A percentile compares a stretch with the other conserved stretches of the same genome.
Conservation (phyloP, 768 basidiomycete genomes). For the Goffeauzyma gilvescens region DNA sequence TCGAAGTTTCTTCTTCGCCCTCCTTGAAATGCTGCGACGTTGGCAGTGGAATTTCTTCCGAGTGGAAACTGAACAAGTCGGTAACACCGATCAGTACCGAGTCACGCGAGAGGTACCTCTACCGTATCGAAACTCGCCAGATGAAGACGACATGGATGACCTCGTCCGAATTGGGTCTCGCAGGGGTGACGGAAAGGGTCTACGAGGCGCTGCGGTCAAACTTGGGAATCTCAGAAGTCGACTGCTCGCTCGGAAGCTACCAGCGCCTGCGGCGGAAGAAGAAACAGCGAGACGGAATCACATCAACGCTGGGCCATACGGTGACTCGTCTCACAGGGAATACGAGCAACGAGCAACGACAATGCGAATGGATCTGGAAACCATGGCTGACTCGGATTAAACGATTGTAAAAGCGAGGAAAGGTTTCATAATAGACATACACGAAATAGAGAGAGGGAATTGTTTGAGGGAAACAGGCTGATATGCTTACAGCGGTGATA, state of each 20-base stretch:
- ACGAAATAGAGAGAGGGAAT: too few relatives aligned
- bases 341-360: constrained; percentile 11
- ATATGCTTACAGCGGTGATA: too few relatives aligned
- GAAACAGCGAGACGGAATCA: constrained; percentile 17
- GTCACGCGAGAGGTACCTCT: constrained; percentile 12
- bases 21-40: constrained; percentile 60
- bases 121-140: constrained; percentile 1
- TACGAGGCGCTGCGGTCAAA: constrained; percentile 2
- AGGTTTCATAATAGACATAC: too few relatives aligned
- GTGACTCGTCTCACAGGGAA: constrained; percentile 16
- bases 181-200: constrained; percentile 2
- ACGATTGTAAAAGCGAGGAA: too few relatives aligned
- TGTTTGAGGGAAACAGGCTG: too few relatives aligned
- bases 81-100: constrained; percentile 83
- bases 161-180: background rate
- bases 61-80: constrained; percentile 75
- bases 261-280: background rate
- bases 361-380: background rate
- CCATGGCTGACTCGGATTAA: too few relatives aligned
- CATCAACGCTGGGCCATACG: constrained; percentile 19
- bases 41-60: constrained; percentile 55
- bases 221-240: constrained; percentile 1
- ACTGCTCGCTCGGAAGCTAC: background rate
- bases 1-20: constrained; percentile 47
- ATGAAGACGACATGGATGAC: constrained; percentile 8